Base-by-base conservation (phyloP, 805 yeast genomes). In the Sungouiella blattae region DNA sequence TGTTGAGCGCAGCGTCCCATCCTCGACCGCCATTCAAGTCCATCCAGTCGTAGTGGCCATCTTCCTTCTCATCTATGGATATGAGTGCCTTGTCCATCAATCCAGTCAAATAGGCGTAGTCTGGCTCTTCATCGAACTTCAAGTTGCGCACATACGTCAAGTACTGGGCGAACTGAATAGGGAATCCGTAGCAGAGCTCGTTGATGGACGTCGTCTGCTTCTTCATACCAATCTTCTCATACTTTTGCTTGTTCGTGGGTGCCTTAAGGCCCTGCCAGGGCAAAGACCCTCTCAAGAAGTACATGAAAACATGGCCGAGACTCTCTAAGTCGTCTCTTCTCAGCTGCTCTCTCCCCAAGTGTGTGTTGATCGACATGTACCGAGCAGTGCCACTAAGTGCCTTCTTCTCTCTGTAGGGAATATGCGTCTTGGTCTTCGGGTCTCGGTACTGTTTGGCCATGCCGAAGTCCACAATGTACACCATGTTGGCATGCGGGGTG, bases 251-350 rank as follows among this genome's bases (percentile, higher is more conserved):
- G 71, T 93, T 93, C 26, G 96, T 89, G 47, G 96, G 96, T 5
- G 98, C 98, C 62, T 93, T 91, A 49, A 93, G 73, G 17, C 98
- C 98, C 69, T 93, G 98, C 98, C 98, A 93, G 43, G 98, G 98
- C 54, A 93, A 71, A 40, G 87, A 86, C 30, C 98, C 98, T 51
- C 95, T 78, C 47, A 91, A 64, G 62, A 93, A 93, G 64, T 93
- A 93, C 70, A 93, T 85, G 55, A 93, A 87, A 6, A 93, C 98
- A 61, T 93, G 97, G 22, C 97, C 98, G 55, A 93, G 72, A 37
- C 95, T 87, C 67, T 93, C 98, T 55, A 93, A 75, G 64, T 93
- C 98, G 57, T 93, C 98, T 53, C 98, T 76, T 58, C 98, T 81
- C 53, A 87, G 80, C 69, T 93, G 98, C 62, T 93, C 98, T 53